Evolutionary conservation across 257 asterid genomes (phyloP).

Genomic region (Plantago major): DNA sequence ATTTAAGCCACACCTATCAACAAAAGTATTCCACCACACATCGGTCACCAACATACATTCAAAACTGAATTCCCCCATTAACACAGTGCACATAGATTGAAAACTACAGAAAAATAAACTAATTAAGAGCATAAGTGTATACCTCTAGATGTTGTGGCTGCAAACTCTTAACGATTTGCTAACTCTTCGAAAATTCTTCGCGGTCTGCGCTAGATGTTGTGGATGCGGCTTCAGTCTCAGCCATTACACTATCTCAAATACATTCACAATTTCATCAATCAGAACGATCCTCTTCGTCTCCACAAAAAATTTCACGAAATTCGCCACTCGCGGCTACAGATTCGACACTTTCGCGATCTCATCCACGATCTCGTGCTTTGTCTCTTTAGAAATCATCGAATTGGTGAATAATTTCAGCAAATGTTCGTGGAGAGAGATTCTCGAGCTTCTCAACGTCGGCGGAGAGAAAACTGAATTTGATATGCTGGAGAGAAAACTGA

Average conservation of each 20-base stretch:
- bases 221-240: constrained; percentile 66
- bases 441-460: constrained; percentile 63
- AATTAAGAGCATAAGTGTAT: too few relatives aligned
- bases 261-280: constrained; percentile 55
- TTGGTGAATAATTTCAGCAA: constrained; percentile 42
- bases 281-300: constrained; percentile 65
- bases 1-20: too few relatives aligned
- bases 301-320: constrained; percentile 61
- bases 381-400: constrained; percentile 39
- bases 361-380: constrained; percentile 45
- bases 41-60: too few relatives aligned
- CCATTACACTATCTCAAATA: constrained; percentile 50
- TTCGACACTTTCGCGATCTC: constrained; percentile 39
- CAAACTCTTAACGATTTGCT: too few relatives aligned
- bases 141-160: too few relatives aligned
- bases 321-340: constrained; percentile 66
- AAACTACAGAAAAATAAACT: too few relatives aligned
- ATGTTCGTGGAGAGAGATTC: constrained; percentile 38
- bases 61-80: too few relatives aligned
- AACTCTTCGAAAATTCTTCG: constrained; percentile 78
- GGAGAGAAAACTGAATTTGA: too few relatives aligned
- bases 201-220: constrained; percentile 74
- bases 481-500: too few relatives aligned
- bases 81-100: too few relatives aligned
- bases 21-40: too few relatives aligned